Evolutionary conservation across 306 rosid species (phyloP).

Genomic region (Senna tora): DNA sequence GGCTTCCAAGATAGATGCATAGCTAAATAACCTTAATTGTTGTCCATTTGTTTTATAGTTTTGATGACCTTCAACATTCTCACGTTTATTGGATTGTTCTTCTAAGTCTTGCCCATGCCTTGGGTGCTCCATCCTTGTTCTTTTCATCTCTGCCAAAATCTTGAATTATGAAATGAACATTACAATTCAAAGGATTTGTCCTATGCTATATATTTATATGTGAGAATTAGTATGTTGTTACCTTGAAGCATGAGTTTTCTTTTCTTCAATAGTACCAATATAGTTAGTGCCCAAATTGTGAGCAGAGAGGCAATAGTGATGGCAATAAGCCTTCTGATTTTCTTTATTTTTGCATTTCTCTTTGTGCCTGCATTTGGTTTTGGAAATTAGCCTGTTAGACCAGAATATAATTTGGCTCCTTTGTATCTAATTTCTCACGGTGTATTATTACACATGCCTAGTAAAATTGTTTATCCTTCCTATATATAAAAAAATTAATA

Average conservation of each 20-base stretch:
- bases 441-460: no score
- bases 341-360: no score
- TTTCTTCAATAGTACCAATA: background rate
- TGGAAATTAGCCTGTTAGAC: no score
- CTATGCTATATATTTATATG: background rate
- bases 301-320: no score
- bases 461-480: no score
- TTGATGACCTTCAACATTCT: background rate
- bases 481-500: no score
- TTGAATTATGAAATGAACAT: background rate
- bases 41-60: slow-evolving; percentile 1
- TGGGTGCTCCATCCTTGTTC: background rate
- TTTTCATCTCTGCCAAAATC: background rate
- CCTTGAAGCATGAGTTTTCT: background rate
- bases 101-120: background rate
- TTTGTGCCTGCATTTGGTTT: no score
- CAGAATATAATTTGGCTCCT: no score
- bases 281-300: no score
- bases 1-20: slow-evolving; percentile 28
- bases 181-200: background rate
- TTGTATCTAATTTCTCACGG: no score
- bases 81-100: background rate
- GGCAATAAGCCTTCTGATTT: no score
- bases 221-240: background rate
- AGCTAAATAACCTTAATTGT: slow-evolving; percentile 20